A percentile compares a stretch with the other conserved stretches of the same genome.
Conservation (phyloP, 805 yeast species). For the Candida caryicola region DNA sequence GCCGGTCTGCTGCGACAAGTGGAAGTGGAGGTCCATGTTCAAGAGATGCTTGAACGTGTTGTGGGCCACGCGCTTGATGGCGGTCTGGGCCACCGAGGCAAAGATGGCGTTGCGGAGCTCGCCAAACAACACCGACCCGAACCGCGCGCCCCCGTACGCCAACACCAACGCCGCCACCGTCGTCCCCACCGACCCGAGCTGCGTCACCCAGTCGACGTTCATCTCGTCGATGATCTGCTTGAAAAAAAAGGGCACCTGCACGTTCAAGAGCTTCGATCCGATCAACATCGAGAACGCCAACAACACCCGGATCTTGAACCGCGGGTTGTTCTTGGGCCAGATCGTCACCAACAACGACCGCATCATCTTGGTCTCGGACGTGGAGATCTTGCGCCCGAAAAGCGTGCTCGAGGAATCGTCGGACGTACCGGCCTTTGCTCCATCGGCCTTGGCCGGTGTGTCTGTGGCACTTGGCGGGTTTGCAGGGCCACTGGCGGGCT, state of each 20-base stretch:
- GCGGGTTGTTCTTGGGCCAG: constrained; percentile 75
- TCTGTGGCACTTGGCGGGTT: no score
- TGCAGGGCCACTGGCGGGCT: no score
- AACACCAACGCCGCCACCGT: constrained; percentile 66
- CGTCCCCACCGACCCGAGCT: constrained; percentile 60
- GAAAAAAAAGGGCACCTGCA: constrained; percentile 94
- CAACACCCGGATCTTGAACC: constrained; percentile 70
- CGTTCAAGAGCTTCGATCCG: constrained; percentile 80
- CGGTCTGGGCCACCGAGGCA: constrained; percentile 92
- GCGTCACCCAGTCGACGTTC: constrained; percentile 81
- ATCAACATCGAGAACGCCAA: constrained; percentile 72
- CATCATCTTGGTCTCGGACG: constrained; percentile 54
- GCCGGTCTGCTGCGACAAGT: constrained; percentile 89
- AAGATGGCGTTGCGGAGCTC: constrained; percentile 93
- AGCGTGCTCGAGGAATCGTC: constrained; percentile 15
- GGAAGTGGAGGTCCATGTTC: constrained; percentile 84
- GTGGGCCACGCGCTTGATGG: constrained; percentile 84
- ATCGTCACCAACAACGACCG: constrained; percentile 63
- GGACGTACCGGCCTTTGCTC: no score
- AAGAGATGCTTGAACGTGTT: constrained; percentile 83
- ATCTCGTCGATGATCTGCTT: constrained; percentile 81
- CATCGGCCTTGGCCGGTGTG: no score
- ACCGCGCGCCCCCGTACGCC: constrained; percentile 91
- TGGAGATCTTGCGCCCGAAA: constrained; percentile 26
- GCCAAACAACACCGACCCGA: constrained; percentile 92